Conservation (phyloP, 495 filamentous ascomycete genomes). For the Daldinia decipiens region DNA sequence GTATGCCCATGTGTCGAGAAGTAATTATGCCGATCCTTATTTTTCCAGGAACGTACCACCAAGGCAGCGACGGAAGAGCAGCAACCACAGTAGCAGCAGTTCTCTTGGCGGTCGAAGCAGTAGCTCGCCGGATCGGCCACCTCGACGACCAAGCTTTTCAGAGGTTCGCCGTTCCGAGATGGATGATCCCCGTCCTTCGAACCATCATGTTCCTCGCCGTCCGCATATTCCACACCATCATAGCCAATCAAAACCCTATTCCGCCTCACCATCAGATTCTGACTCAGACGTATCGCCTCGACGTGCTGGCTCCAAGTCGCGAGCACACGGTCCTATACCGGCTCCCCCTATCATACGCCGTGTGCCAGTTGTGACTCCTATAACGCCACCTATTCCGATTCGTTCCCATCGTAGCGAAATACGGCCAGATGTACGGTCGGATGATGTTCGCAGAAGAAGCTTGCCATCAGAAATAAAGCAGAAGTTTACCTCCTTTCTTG, state of each 20-base stretch:
- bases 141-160: constrained; percentile 45
- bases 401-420: constrained; percentile 42
- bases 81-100: constrained; percentile 22
- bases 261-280: constrained; percentile 33
- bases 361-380: constrained; percentile 35
- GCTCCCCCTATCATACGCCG: constrained; percentile 44
- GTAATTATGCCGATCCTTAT: constrained; percentile 34
- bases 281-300: constrained; percentile 38
- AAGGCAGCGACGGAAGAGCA: constrained; percentile 30
- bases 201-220: constrained; percentile 43
- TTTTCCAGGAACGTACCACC: constrained; percentile 27
- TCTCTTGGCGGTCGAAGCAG: constrained; percentile 35
- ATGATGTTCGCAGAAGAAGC: constrained; percentile 44
- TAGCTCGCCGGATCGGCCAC: constrained; percentile 40
- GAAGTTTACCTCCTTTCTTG: constrained; percentile 43
- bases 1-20: constrained; percentile 45
- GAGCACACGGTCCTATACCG: constrained; percentile 33
- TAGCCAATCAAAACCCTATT: constrained; percentile 45
- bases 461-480: constrained; percentile 45
- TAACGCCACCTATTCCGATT: constrained; percentile 26
- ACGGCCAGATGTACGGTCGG: constrained; percentile 41
- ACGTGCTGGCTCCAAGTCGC: constrained; percentile 24
- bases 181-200: constrained; percentile 32
- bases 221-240: constrained; percentile 41
- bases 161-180: constrained; percentile 42